Evolutionary conservation across 371 early-diverging fungal species (phyloP).

Genomic region (Smittium mucronatum): DNA sequence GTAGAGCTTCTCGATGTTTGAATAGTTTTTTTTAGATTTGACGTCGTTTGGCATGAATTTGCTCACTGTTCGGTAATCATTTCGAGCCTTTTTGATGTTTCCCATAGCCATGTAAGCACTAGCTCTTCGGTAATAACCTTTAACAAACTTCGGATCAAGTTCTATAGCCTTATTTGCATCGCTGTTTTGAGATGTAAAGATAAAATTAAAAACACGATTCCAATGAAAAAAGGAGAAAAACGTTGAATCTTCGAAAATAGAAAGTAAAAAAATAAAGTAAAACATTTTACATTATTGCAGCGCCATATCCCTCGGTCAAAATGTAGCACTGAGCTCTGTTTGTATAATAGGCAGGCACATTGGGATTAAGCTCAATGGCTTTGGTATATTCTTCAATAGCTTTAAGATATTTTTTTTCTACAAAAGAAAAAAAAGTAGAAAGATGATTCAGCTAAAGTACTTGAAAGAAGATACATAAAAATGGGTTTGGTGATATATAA

Average conservation of each 20-base stretch:
- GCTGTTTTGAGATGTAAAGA: too few relatives aligned
- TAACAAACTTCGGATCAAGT: slow-evolving; percentile 70
- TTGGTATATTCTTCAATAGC: slow-evolving; percentile 49
- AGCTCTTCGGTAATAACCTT: slow-evolving; percentile 85
- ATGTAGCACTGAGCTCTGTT: slow-evolving; percentile 88
- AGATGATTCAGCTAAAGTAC: too few relatives aligned
- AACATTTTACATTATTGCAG: slow-evolving; percentile 38
- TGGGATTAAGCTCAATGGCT: slow-evolving; percentile 73
- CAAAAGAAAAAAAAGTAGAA: neutral
- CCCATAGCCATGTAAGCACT: slow-evolving; percentile 74
- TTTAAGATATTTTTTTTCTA: slow-evolving; percentile 26
- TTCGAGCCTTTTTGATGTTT: slow-evolving; percentile 67
- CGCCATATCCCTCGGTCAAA: slow-evolving; percentile 76
- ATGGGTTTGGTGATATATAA: neutral
- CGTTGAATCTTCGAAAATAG: neutral
- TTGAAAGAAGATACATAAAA: too few relatives aligned
- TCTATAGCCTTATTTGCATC: slow-evolving; percentile 79
- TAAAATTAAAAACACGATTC: too few relatives aligned
- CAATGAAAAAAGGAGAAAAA: neutral
- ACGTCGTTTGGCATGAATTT: slow-evolving; percentile 53
- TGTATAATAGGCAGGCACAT: slow-evolving; percentile 71
- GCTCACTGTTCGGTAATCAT: slow-evolving; percentile 65
- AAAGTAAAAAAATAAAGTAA: neutral
- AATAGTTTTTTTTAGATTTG: slow-evolving; percentile 50
- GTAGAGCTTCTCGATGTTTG: slow-evolving; percentile 80